Base-by-base conservation (phyloP, 305 asterid genomes). In the Stenogyne calaminthoides region DNA sequence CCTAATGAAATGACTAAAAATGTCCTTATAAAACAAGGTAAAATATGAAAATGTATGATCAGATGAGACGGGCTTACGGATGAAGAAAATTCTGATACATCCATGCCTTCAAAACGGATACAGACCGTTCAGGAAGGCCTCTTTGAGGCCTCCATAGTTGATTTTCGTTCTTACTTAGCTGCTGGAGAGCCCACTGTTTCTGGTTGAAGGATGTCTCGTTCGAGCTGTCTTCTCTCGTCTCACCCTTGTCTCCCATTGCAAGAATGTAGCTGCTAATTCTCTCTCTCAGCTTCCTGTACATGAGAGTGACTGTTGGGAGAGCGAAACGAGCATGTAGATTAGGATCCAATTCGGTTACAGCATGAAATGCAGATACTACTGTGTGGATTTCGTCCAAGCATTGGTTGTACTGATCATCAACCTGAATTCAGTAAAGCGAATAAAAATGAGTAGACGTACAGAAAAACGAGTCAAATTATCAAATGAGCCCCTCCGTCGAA, bases 31-130 rank as follows among this genome's bases (percentile, higher is more conserved):
- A 19, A 55, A 55, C 27, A 18, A 52, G 29, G 27, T 7, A 8
- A 51, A 16, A 52, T 19, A 52, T 9, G 27, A 8, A 6, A 12
- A 58, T 58, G 40, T 12, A 60, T 15, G 52, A 44, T 42, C 22
- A n/a, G n/a, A 22, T 32, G 14, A 5, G 52, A 4, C 3, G 20
- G 16, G 77, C 91, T 81, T 79, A 94, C 99, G 99, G 99, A 72
- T 94, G 99, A 66, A 94, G 97, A 75, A 94, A 94, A 78, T 94
- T 92, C 73, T 92, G 96, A 77, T 90, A 94, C 97, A 94, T 90
- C 99, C 99, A 94, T 0, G 98, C 92, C 79, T 96, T 87, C 72
- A 94, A 80, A 49, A 94, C 92, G n/a, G 98, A 86, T 40, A 94
- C 99, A 3, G 99, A 89, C 74, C 88, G 87, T 80, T 92, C 99